phyloP scores from a whole-genome alignment of 2,329 filamentous ascomycete genomes.

The Colletotrichum acutatum region DNA sequence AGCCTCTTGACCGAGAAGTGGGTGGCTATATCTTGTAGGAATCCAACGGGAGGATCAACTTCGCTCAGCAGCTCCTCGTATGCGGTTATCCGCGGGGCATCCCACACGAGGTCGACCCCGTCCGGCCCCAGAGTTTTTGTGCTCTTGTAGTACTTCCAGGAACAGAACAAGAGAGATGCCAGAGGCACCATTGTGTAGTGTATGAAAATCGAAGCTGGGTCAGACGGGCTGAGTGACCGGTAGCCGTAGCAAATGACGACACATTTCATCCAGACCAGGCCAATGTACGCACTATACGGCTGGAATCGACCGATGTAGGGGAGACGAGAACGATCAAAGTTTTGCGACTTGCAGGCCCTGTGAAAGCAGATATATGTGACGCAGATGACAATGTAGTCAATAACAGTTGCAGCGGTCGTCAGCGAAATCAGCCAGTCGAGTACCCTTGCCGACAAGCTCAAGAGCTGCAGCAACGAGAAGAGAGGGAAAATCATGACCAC shows the following conservation, averaged over 20 bases:
- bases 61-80: slow-evolving; percentile 54
- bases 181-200: slow-evolving; percentile 71
- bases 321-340: slow-evolving; percentile 63
- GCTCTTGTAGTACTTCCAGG: slow-evolving; percentile 69
- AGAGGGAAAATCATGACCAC: neutral
- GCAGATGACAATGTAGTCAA: slow-evolving; percentile 14
- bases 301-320: slow-evolving; percentile 76
- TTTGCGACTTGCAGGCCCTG: slow-evolving; percentile 63
- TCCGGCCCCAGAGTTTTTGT: slow-evolving; percentile 65
- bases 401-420: slow-evolving; percentile 58
- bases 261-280: slow-evolving; percentile 68
- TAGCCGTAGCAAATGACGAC: slow-evolving; percentile 71
- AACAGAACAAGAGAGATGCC: slow-evolving; percentile 65
- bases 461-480: slow-evolving; percentile 23
- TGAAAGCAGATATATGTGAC: slow-evolving; percentile 74
- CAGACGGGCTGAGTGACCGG: slow-evolving; percentile 71
- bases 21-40: neutral
- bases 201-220: slow-evolving; percentile 69
- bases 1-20: neutral
- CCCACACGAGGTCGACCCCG: slow-evolving; percentile 70
- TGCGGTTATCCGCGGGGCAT: slow-evolving; percentile 65
- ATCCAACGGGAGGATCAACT: neutral
- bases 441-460: slow-evolving; percentile 67
- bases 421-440: slow-evolving; percentile 75
- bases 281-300: slow-evolving; percentile 67